These are phyloP conservation scores for Camellia sinensis DNA, from an alignment of 148 eudicot species.

Conservation along the genomic window DNA sequence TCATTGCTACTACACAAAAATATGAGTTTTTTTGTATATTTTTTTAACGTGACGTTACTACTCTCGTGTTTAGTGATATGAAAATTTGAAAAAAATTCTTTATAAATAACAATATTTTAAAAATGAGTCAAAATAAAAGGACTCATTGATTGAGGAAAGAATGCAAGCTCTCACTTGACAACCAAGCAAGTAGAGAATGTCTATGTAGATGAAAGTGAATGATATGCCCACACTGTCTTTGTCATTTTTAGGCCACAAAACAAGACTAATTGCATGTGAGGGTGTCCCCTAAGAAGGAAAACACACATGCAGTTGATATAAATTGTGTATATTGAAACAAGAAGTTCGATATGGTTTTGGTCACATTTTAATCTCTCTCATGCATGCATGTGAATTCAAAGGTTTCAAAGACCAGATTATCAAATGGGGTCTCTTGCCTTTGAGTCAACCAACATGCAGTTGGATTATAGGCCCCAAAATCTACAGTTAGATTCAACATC, in stretches of 20 bases:
- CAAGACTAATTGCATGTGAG: background rate
- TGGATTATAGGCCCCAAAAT: background rate
- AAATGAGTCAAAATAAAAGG: no score
- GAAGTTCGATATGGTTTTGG: background rate
- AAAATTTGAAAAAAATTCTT: no score
- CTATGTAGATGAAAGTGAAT: no score
- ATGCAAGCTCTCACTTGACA: background rate
- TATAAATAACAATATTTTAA: no score
- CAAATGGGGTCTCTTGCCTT: no score
- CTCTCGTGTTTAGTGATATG: no score
- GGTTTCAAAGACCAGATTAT: background rate
- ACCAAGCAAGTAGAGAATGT: no score
- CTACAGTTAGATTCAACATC: background rate
- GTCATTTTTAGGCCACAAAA: background rate
- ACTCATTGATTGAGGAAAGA: no score
- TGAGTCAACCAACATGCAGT: background rate
- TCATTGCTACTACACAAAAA: no score
- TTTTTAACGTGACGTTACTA: no score
- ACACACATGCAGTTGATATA: background rate
- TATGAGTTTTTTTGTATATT: no score
- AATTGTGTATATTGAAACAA: background rate
- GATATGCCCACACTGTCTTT: background rate
- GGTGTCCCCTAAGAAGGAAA: background rate
- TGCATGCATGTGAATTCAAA: background rate
- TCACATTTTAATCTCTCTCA: background rate